Evolutionary conservation across 345 rosid genomes (phyloP).

Genomic region (Citrus sp.): DNA sequence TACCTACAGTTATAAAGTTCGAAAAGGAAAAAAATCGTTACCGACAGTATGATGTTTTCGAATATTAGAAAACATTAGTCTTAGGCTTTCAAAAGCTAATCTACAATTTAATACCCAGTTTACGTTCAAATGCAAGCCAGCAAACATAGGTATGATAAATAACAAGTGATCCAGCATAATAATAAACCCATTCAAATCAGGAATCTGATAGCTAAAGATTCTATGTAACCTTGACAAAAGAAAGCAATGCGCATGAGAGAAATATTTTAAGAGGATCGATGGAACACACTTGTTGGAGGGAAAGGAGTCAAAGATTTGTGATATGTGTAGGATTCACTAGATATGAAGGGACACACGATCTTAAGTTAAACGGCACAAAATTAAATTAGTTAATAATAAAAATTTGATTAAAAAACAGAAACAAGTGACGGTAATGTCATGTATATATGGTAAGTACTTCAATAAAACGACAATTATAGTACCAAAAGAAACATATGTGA

Average conservation of each 20-base stretch:
- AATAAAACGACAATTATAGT: not conserved
- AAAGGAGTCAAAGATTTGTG: not conserved
- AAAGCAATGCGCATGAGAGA: not conserved
- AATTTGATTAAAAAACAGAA: not conserved
- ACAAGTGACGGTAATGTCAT: not conserved
- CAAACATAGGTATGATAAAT: no score
- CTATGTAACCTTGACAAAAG: not conserved
- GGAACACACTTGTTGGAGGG: not conserved
- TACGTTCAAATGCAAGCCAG: not conserved
- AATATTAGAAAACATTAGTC: not conserved
- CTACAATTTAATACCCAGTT: not conserved
- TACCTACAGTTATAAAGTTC: not conserved
- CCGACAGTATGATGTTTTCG: not conserved
- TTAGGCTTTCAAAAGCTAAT: not conserved
- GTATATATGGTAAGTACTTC: constrained; percentile 1
- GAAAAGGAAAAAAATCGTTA: not conserved
- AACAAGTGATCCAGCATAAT: not conserved
- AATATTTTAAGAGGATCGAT: not conserved
- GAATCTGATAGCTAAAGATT: not conserved
- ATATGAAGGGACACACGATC: not conserved
- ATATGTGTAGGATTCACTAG: not conserved
- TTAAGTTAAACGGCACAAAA: not conserved
- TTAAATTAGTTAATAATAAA: not conserved
- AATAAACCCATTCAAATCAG: not conserved
- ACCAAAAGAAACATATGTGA: not conserved